Evolutionary conservation across 2,329 filamentous ascomycete species (phyloP).

Genomic region (Bimuria novae-zelandiae): DNA sequence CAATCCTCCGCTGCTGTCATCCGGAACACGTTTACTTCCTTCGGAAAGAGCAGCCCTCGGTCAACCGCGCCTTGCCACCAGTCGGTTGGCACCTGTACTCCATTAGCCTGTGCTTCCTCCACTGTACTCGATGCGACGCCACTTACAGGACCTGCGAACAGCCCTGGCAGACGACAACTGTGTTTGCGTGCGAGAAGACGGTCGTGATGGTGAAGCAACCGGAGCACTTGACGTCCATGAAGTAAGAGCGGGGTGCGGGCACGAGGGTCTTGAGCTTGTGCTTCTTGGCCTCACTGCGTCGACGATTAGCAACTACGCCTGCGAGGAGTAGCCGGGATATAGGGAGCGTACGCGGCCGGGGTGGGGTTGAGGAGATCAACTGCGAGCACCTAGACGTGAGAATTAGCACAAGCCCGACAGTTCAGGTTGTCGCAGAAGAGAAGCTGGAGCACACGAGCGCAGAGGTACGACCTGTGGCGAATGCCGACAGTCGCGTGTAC

Average conservation of each 20-base stretch:
- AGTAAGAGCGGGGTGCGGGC: conserved; percentile 96
- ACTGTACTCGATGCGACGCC: conserved; percentile 5
- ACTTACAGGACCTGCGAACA: conserved; percentile 90
- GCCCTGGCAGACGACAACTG: conserved; percentile 98
- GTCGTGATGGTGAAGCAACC: conserved; percentile 99
- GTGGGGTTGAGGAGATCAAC: conserved; percentile 99
- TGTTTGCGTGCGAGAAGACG: conserved; percentile 99
- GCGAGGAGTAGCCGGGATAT: conserved; percentile 11
- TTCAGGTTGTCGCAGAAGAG: conserved; percentile 15
- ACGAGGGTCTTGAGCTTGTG: conserved; percentile 99
- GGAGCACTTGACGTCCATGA: conserved; percentile 99
- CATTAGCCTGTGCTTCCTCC: conserved; percentile 28
- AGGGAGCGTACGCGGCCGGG: conserved; percentile 68
- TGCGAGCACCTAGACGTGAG: conserved; percentile 86
- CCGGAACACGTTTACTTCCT: conserved; percentile 80
- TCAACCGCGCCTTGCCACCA: conserved; percentile 97
- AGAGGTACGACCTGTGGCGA: conserved; percentile 35
- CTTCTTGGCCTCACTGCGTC: conserved; percentile 83
- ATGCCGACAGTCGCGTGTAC: conserved; percentile 41
- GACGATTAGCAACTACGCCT: conserved; percentile 32
- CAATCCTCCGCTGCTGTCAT: conserved; percentile 36
- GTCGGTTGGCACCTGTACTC: conserved; percentile 81
- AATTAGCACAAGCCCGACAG: conserved; percentile 21
- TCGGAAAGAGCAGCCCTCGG: conserved; percentile 99
- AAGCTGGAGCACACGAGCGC: conserved; percentile 19